Conservation (phyloP, 2,329 filamentous ascomycete species). For the Trichophyton benhamiae region DNA sequence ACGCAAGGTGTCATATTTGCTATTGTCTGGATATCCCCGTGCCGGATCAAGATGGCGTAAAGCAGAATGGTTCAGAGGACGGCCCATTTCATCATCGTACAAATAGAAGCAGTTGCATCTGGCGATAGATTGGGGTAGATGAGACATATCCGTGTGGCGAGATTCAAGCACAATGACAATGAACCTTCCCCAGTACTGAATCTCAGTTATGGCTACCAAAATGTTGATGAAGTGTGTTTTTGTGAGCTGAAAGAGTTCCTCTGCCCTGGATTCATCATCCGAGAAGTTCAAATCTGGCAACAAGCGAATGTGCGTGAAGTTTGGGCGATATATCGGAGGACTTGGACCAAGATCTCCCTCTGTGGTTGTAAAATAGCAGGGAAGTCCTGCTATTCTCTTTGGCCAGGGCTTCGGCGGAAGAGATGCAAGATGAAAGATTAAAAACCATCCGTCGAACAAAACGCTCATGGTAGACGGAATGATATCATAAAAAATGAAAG, state of each 20-base stretch:
- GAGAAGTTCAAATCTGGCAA: background rate
- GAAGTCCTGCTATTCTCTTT: conserved; percentile 18
- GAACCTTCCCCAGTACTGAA: conserved; percentile 12
- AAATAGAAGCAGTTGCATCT: conserved; percentile 12
- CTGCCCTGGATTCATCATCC: background rate
- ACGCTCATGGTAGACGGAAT: conserved; percentile 2
- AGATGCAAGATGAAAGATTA: background rate
- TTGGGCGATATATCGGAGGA: conserved; percentile 5
- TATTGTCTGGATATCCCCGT: conserved; percentile 4
- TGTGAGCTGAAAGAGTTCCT: background rate
- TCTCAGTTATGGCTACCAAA: conserved; percentile 11
- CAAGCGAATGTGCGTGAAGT: conserved; percentile 1
- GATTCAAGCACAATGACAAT: conserved; percentile 13
- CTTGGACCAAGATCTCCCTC: conserved; percentile 5
- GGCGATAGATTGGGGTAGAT: conserved; percentile 9
- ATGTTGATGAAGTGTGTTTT: conserved; percentile 9
- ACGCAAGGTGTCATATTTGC: conserved; percentile 7
- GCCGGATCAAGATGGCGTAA: background rate
- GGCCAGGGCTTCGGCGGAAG: conserved; percentile 13
- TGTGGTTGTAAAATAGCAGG: conserved; percentile 4
- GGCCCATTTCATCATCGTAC: conserved; percentile 9
- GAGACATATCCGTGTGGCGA: conserved; percentile 4
- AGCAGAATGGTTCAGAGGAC: background rate
- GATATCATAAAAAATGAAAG: background rate
- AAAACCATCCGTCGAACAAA: conserved; percentile 3